Evolutionary conservation across 2,329 filamentous ascomycete genomes (phyloP).

Genomic region (Pseudopithomyces maydicus): DNA sequence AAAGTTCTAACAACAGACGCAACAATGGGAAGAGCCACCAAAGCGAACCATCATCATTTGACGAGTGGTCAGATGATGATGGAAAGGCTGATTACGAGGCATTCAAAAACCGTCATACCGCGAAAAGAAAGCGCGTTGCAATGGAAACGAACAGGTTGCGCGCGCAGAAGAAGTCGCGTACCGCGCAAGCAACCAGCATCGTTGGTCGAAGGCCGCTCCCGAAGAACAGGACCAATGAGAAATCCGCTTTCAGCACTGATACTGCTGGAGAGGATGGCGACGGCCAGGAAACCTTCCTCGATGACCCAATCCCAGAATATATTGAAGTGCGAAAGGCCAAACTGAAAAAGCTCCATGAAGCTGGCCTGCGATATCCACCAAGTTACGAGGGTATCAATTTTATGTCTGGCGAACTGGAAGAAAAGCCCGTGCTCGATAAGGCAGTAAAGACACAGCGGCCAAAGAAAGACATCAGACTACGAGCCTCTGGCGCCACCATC

Average conservation of each 20-base stretch:
- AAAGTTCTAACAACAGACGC: background rate
- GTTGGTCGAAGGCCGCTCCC: constrained; percentile 41
- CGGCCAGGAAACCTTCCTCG: constrained; percentile 60
- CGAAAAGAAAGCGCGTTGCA: constrained; percentile 58
- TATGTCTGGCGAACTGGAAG: constrained; percentile 69
- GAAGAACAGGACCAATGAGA: constrained; percentile 21
- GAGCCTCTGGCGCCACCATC: constrained; percentile 78
- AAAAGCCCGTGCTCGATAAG: constrained; percentile 71
- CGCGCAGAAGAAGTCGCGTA: constrained; percentile 54
- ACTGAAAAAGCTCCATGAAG: constrained; percentile 72
- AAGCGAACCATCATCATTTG: constrained; percentile 11
- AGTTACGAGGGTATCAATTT: constrained; percentile 77
- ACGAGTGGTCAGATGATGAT: constrained; percentile 59
- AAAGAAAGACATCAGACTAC: constrained; percentile 77
- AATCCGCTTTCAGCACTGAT: constrained; percentile 25
- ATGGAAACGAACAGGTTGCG: constrained; percentile 57
- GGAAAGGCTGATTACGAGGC: constrained; percentile 62
- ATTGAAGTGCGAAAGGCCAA: constrained; percentile 68
- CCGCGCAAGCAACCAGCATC: constrained; percentile 48
- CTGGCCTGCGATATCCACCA: constrained; percentile 77
- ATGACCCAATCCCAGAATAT: constrained; percentile 72
- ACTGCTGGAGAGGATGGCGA: constrained; percentile 46
- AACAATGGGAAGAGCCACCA: background rate
- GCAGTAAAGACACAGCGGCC: constrained; percentile 66
- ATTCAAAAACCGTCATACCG: constrained; percentile 65